These are phyloP conservation scores for Euphorbia pulcherrima DNA, from an alignment of 345 rosid species.

Conservation along the genomic window DNA sequence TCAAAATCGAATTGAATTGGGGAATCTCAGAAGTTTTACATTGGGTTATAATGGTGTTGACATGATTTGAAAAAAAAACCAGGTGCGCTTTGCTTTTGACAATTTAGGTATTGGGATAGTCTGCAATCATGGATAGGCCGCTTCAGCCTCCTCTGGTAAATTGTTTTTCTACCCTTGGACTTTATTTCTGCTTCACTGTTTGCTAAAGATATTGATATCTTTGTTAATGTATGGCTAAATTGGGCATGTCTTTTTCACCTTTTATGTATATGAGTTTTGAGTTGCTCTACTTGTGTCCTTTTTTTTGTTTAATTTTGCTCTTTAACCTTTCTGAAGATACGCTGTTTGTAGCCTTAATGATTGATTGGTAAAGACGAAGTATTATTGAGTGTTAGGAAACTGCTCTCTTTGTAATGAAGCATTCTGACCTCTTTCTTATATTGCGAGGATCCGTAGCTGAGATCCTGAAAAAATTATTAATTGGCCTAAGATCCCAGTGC, in stretches of 20 bases:
- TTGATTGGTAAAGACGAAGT: not conserved
- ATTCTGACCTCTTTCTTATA: not conserved
- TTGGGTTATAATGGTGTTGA: conserved; percentile 11
- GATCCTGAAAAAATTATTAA: not conserved
- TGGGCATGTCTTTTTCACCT: not conserved
- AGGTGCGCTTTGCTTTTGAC: conserved; percentile 17
- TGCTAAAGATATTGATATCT: not conserved
- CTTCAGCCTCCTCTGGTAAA: conserved; percentile 75
- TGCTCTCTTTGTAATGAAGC: not conserved
- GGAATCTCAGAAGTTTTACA: not conserved
- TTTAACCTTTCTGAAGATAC: not conserved
- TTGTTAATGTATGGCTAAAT: conserved; percentile 5
- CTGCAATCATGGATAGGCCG: conserved; percentile 51
- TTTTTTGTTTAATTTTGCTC: not conserved
- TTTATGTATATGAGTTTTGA: not conserved
- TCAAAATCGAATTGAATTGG: conserved; percentile 11
- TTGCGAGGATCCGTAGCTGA: not conserved
- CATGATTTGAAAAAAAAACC: conserved; percentile 16
- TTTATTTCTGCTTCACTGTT: conserved; percentile 5
- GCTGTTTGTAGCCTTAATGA: not conserved
- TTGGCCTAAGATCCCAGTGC: not conserved
- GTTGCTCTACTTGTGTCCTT: not conserved
- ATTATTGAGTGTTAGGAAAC: not conserved
- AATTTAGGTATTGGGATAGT: conserved; percentile 23
- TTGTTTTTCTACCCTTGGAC: conserved; percentile 15